These are phyloP conservation scores for Durusdinium trenchii DNA, from an alignment of 73 alveolate genomes.

Conservation along the genomic window DNA sequence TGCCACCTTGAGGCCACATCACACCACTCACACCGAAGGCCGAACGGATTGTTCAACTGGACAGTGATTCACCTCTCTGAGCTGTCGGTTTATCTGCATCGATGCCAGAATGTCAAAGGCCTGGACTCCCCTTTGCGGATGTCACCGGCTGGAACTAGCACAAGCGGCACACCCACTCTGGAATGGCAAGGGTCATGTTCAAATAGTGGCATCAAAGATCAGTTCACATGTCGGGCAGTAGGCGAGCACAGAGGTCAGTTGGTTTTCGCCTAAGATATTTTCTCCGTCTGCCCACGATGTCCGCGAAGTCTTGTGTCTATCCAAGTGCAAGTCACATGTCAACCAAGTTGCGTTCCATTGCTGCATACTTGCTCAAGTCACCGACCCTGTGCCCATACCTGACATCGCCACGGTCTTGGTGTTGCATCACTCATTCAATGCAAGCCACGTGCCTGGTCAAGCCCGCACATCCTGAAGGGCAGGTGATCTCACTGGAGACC, in stretches of 20 bases:
- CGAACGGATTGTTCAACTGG: too few species aligned
- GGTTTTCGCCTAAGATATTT: not conserved
- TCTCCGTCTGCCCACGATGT: not conserved
- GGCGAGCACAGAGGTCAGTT: constrained; percentile 57
- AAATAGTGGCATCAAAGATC: constrained; percentile 54
- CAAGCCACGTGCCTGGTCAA: not conserved
- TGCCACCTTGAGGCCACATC: too few species aligned
- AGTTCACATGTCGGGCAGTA: constrained; percentile 45
- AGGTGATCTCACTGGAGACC: constrained; percentile 45
- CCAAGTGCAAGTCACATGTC: not conserved
- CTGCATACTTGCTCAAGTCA: constrained; percentile 46
- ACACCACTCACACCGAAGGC: too few species aligned
- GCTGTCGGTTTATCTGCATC: too few species aligned
- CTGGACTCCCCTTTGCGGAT: too few species aligned
- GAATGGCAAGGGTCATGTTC: not conserved
- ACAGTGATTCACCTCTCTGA: too few species aligned
- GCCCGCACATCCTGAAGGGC: constrained; percentile 44
- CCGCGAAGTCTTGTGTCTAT: not conserved
- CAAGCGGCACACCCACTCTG: too few species aligned
- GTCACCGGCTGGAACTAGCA: too few species aligned
- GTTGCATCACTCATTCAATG: not conserved
- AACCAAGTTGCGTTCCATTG: constrained; percentile 73
- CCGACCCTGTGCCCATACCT: constrained; percentile 79
- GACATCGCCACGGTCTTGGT: not conserved
- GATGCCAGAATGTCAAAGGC: too few species aligned